Base-by-base conservation (phyloP, 1,139 yeast species). In the Pichia sp. region DNA sequence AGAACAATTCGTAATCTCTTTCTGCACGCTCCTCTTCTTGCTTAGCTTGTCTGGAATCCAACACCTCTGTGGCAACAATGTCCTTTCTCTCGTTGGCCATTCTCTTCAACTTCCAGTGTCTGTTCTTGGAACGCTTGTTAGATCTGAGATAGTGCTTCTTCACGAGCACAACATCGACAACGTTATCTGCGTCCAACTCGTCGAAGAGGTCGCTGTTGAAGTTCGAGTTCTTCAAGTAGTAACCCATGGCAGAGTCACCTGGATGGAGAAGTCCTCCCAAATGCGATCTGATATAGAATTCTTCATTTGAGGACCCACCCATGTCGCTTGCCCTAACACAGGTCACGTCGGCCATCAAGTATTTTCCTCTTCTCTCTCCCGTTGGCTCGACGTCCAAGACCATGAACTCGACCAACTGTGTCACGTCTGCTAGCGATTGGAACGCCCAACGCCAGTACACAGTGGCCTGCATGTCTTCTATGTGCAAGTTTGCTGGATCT, bases 31-130 rank as follows among this genome's bases (percentile, higher is more conserved):
- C 98, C 67, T 84, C 85, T 61, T 90, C 97, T 72, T 87, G 93
- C 74, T 82, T 86, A 58, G 92, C 92, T 65, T 82, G 85, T 50
- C 61, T 59, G 4, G 88, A 80, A 57, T 70, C 72, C 45, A 52
- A 50, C 42, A 62, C 63, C 64, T 85, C 90, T 61, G 81, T 85
- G 54, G 95, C 96, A 54, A 86, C 90, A 61, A 87, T 84, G 65
- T 89, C 96, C 64, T 82, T 82, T 72, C 92, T 96, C 74, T 93
- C 98, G 70, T 79, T 87, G 49, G 98, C 98, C 97, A 93, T 90
- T 79, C 98, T 87, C 85, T 89, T 90, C 74, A 93, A 84, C 75
- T 88, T 92, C 98, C 98, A 93, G 72, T 79, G 80, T 77, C 96
- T 85, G 77, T 85, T 82, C 81, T 85, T 87, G 59, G 81, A 72